Conservation (phyloP, 306 rosid species). For the Parietaria judaica region DNA sequence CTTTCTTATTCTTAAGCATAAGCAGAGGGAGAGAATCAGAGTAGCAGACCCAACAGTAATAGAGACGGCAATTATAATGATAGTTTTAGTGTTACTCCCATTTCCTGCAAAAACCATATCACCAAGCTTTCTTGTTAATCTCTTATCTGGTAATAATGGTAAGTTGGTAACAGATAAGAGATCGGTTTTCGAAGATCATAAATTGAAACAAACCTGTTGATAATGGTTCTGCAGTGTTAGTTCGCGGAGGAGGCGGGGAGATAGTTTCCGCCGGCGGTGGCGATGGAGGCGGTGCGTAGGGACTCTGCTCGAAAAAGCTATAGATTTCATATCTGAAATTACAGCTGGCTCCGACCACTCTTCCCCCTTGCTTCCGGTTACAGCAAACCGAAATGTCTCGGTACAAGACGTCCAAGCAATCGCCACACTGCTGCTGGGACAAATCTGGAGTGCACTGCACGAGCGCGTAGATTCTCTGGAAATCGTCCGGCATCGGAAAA, state of each 20-base stretch:
- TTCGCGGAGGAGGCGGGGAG: not conserved
- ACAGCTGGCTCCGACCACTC: not conserved
- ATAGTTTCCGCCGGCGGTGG: not conserved
- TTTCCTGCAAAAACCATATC: conserved; percentile 12
- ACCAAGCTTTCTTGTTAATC: not conserved
- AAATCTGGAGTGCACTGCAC: conserved; percentile 28
- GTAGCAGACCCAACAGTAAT: not conserved
- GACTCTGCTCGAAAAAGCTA: not conserved
- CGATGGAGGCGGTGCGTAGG: not conserved
- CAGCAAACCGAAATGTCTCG: not conserved
- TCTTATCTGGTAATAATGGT: not conserved
- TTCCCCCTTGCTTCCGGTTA: not conserved
- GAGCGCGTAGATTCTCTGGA: conserved; percentile 8
- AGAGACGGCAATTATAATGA: conserved; percentile 8
- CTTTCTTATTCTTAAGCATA: not conserved
- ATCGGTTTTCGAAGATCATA: not conserved
- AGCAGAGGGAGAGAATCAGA: not conserved
- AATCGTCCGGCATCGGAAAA: not conserved
- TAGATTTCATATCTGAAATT: not conserved
- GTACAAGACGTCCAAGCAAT: conserved; percentile 1
- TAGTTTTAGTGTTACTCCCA: conserved; percentile 1
- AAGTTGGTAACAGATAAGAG: not conserved
- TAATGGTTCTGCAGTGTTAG: not conserved
- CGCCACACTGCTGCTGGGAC: conserved; percentile 7
- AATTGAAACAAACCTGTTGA: not conserved